phyloP scores from a whole-genome alignment of 2,329 filamentous ascomycete genomes.

The Setomelanomma holmii region DNA sequence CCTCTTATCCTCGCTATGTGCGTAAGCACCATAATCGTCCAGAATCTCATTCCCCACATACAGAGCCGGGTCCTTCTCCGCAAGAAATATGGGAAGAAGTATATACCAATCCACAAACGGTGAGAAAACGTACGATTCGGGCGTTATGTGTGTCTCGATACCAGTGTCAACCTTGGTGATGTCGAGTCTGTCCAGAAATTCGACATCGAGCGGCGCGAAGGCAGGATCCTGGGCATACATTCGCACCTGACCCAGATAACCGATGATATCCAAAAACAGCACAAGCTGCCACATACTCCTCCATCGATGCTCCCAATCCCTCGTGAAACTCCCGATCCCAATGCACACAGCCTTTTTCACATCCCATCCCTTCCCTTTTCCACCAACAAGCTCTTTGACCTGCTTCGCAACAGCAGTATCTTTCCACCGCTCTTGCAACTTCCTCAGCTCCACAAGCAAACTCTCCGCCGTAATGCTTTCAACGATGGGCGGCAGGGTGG shows the following conservation, averaged over 20 bases:
- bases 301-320: constrained; percentile 44
- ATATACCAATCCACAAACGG: constrained; percentile 49
- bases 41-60: constrained; percentile 49
- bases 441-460: constrained; percentile 28
- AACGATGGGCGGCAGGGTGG: no score
- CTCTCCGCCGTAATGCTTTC: constrained; percentile 34
- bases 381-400: constrained; percentile 19
- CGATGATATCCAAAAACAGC: constrained; percentile 37
- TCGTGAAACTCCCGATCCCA: constrained; percentile 45
- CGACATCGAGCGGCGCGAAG: constrained; percentile 41
- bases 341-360: constrained; percentile 41
- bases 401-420: constrained; percentile 30
- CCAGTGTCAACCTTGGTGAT: constrained; percentile 20
- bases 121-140: constrained; percentile 39
- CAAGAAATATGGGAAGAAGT: constrained; percentile 40
- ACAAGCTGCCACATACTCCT: constrained; percentile 49
- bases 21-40: constrained; percentile 35
- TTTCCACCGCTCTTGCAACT: constrained; percentile 32
- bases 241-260: constrained; percentile 2
- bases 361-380: constrained; percentile 17
- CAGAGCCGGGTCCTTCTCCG: constrained; percentile 34
- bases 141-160: constrained; percentile 30
- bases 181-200: constrained; percentile 33
- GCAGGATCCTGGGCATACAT: constrained; percentile 47
- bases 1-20: constrained; percentile 31